Percentiles rank a stretch among this genome's conserved stretches.
Conservation (phyloP, 2,329 filamentous ascomycete genomes). For the Incumbomyces lentus region DNA sequence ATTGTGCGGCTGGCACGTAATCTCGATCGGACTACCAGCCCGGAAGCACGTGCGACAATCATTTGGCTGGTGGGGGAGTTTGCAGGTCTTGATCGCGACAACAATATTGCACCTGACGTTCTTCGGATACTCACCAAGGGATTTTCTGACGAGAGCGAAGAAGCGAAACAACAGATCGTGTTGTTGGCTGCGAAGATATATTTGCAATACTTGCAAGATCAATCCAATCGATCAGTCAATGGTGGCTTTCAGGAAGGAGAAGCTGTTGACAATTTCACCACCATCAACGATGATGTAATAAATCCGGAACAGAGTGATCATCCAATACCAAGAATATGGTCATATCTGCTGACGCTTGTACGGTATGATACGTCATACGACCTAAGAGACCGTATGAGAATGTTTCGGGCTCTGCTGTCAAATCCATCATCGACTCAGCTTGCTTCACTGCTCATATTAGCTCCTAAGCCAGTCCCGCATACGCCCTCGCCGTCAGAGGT, state of each 20-base stretch:
- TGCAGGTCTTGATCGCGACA: conserved; percentile 63
- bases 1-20: conserved; percentile 85
- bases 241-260: neutral
- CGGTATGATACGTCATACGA: conserved; percentile 94
- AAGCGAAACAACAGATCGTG: conserved; percentile 82
- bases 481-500: conserved; percentile 80
- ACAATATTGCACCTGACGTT: conserved; percentile 89
- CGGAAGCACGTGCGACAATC: conserved; percentile 83
- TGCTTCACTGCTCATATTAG: conserved; percentile 79
- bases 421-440: conserved; percentile 68
- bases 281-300: conserved; percentile 21
- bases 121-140: conserved; percentile 76
- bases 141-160: conserved; percentile 73
- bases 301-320: conserved; percentile 39
- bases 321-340: conserved; percentile 67
- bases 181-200: conserved; percentile 95
- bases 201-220: conserved; percentile 60
- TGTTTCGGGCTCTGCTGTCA: conserved; percentile 75
- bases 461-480: conserved; percentile 87
- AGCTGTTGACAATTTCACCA: conserved; percentile 21
- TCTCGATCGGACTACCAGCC: conserved; percentile 75
- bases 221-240: conserved; percentile 16
- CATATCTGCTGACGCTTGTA: conserved; percentile 72
- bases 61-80: conserved; percentile 98
- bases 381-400: conserved; percentile 76